These are phyloP conservation scores for Endothia cerciana DNA, from an alignment of 2,329 filamentous ascomycete genomes.

Conservation along the genomic window DNA sequence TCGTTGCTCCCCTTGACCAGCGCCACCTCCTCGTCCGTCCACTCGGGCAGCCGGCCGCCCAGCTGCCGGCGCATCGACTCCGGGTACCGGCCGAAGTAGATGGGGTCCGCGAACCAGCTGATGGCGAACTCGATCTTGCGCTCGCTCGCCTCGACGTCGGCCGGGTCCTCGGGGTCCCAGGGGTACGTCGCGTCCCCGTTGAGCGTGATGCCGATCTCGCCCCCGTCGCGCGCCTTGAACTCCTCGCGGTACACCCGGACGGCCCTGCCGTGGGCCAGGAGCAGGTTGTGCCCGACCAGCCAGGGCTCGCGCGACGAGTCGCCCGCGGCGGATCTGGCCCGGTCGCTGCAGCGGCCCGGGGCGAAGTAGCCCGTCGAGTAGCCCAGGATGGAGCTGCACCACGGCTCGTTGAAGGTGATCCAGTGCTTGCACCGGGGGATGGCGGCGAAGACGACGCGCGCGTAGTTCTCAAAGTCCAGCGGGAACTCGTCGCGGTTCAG, in stretches of 20 bases:
- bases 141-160: slow-evolving; percentile 74
- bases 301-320: slow-evolving; percentile 80
- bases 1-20: slow-evolving; percentile 87
- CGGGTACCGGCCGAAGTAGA: slow-evolving; percentile 85
- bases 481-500: slow-evolving; percentile 83
- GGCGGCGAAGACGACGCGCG: slow-evolving; percentile 73
- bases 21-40: slow-evolving; percentile 71
- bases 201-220: slow-evolving; percentile 84
- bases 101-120: slow-evolving; percentile 85
- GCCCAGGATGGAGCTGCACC: slow-evolving; percentile 80
- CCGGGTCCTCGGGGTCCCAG: slow-evolving; percentile 77
- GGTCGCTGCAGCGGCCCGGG: slow-evolving; percentile 80
- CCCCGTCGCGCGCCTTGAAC: slow-evolving; percentile 72
- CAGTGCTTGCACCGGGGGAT: slow-evolving; percentile 81
- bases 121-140: slow-evolving; percentile 88
- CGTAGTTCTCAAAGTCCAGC: slow-evolving; percentile 79
- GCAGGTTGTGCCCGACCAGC: slow-evolving; percentile 79
- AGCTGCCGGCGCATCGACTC: slow-evolving; percentile 83
- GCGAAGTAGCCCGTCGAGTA: slow-evolving; percentile 80
- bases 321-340: slow-evolving; percentile 69
- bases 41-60: slow-evolving; percentile 74
- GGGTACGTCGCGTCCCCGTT: slow-evolving; percentile 85
- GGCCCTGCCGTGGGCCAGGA: slow-evolving; percentile 78
- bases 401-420: slow-evolving; percentile 92
- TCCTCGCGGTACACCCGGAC: slow-evolving; percentile 84